Percentiles rank a stretch among this genome's conserved stretches.
Evolutionary conservation across 2,329 filamentous ascomycete genomes (phyloP).

Genomic region (Hypoxylon sp.): DNA sequence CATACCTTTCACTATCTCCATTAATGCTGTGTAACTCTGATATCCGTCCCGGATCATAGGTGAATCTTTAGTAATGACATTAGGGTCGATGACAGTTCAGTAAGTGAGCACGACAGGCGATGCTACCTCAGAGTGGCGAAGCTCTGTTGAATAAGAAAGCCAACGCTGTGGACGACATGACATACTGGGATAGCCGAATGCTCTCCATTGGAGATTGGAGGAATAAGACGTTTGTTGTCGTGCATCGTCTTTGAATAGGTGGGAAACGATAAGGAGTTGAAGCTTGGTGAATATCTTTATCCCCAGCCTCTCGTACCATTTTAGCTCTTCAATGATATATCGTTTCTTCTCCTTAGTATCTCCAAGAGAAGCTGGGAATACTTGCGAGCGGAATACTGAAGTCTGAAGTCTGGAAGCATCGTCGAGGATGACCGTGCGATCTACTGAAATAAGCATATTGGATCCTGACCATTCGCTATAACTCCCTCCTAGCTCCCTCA

Average conservation of each 20-base stretch:
- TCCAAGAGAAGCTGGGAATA: background rate
- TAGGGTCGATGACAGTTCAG: background rate
- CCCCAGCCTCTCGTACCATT: background rate
- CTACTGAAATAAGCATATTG: constrained; percentile 2
- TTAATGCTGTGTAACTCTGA: background rate
- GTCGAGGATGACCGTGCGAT: background rate
- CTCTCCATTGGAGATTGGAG: too few relatives aligned
- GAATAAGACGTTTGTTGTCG: too few relatives aligned
- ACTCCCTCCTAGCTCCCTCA: background rate
- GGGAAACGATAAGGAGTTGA: background rate
- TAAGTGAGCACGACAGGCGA: background rate
- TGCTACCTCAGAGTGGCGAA: background rate
- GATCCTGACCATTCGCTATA: background rate
- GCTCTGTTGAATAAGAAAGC: background rate
- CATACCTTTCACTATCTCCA: background rate
- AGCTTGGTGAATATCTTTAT: background rate
- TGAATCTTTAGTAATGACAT: background rate
- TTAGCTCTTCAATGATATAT: background rate
- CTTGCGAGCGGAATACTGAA: background rate
- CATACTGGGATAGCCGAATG: background rate
- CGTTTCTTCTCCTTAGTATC: background rate
- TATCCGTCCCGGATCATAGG: background rate
- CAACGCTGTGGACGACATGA: background rate
- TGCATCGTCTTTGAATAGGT: too few relatives aligned
- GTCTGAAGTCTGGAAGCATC: background rate